Evolutionary conservation across 2,329 filamentous ascomycete species (phyloP), one percentile per base, ranked within the genome.

Genomic region (Penicillium expansum): DNA sequence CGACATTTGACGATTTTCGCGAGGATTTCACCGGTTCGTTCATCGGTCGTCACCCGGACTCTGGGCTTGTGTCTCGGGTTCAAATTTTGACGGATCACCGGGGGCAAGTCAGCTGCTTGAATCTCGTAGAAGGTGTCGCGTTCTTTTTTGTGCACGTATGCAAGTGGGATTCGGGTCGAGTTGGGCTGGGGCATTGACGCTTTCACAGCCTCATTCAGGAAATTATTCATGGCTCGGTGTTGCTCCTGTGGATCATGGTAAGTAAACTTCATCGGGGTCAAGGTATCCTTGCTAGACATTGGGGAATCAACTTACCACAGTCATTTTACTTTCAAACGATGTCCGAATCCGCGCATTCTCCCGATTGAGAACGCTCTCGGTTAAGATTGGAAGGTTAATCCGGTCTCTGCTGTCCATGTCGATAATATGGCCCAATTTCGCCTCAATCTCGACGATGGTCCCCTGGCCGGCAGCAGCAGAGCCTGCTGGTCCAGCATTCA

Each of bases 1-100:
- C 92, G 86, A 27, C 87, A 86, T 78, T 99, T 99, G 74, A 99
- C 86, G 67, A 99, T 97, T 72, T 90, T 92, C 57, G 86, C 88
- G 11, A 93, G 76, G 2, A 92, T 77, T 57, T 86, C 80, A 27
- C 83, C 82, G 0, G 85, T 90, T 67, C 87, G 87, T 69, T 89
- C 86, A 70, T 96, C 89, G 56, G 86, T 84, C 2, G 90, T 92
- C 6, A 96, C 85, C 18, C 92, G 86, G 8, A 92, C 83, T 65
- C 85, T 86, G 61, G 86, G 76, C 59, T 77, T 79, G 64, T 86
- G 81, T 54, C 84, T 79, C 33, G 80, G 77, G 60, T 84, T 79
- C 41, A 89, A 74, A n/a, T 85, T 81, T 27, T 82, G 79, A 39
- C 84, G 79, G 56, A 92, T 80, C 32, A 85, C 83, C 3, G 82